Evolutionary conservation across 140 eudicot species (phyloP).

Genomic region (Oenanthe javanica): DNA sequence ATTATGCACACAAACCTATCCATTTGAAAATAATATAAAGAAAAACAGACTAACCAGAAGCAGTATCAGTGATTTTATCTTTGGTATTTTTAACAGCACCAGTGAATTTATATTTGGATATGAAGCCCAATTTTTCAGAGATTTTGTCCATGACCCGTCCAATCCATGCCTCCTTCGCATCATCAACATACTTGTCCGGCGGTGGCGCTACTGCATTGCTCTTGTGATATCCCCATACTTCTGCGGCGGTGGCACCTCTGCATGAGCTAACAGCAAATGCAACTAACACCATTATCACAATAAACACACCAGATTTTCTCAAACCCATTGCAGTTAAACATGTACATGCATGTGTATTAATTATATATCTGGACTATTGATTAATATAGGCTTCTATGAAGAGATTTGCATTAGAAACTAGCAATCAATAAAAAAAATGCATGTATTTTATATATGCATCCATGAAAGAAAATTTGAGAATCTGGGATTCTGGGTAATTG

Average conservation of each 20-base stretch:
- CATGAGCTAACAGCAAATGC: neutral
- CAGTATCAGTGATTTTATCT: constrained; percentile 17
- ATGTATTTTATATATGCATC: neutral
- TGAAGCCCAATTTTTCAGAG: constrained; percentile 19
- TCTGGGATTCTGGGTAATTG: neutral
- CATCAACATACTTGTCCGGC: neutral
- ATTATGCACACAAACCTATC: neutral
- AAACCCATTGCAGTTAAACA: neutral
- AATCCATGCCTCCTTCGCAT: constrained; percentile 25
- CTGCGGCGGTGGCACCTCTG: constrained; percentile 5
- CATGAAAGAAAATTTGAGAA: neutral
- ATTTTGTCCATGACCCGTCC: constrained; percentile 32
- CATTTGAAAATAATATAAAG: no score
- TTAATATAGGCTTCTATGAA: neutral
- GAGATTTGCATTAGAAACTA: no score
- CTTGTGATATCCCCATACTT: constrained; percentile 5
- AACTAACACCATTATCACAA: neutral
- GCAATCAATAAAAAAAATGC: neutral
- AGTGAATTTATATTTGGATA: constrained; percentile 12
- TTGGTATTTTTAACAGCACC: neutral
- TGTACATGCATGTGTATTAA: neutral
- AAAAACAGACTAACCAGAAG: neutral
- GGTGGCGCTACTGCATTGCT: neutral
- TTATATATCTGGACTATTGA: neutral
- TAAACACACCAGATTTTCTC: no score